Conservation (phyloP, 1,284 basidiomycete genomes). For the Neonothopanus nambi region DNA sequence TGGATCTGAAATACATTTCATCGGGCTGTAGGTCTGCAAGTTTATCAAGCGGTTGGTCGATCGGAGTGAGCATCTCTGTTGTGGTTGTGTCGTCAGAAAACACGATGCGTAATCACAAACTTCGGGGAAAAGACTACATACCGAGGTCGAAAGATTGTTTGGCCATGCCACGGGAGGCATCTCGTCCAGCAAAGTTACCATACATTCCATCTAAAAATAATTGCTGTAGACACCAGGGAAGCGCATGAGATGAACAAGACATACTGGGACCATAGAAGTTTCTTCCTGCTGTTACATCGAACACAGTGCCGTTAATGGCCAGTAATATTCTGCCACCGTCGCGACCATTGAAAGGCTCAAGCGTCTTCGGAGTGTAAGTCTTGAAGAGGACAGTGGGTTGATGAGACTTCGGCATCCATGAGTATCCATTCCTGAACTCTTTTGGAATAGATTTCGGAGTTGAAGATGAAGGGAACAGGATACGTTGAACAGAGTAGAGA, state of each 20-base stretch:
- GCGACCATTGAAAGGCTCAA: conserved; percentile 68
- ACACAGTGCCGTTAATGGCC: conserved; percentile 86
- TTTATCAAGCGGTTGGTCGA: conserved; percentile 86
- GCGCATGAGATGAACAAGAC: conserved; percentile 27
- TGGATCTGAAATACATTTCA: conserved; percentile 70
- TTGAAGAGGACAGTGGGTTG: conserved; percentile 75
- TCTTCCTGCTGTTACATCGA: conserved; percentile 86
- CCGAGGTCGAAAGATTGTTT: conserved; percentile 93
- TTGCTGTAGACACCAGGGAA: neutral
- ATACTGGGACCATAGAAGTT: conserved; percentile 92
- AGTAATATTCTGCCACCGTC: conserved; percentile 77
- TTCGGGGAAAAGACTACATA: conserved; percentile 35
- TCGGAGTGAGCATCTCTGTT: conserved; percentile 85
- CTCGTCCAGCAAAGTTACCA: conserved; percentile 93
- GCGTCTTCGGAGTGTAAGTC: conserved; percentile 75
- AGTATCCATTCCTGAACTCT: conserved; percentile 79
- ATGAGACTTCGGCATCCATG: conserved; percentile 83
- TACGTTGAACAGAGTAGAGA: conserved; percentile 72
- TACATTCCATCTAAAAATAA: conserved; percentile 80
- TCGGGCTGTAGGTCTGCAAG: conserved; percentile 74
- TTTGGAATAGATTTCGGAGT: conserved; percentile 51
- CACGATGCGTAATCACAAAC: neutral
- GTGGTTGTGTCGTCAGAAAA: neutral
- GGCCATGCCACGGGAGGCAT: conserved; percentile 94
- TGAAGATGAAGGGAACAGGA: conserved; percentile 64